Percentiles rank a stretch among this genome's conserved stretches.
These are phyloP conservation scores for Stagonosporopsis tanaceti DNA, from an alignment of 2,329 filamentous ascomycete genomes.

Conservation along the genomic window DNA sequence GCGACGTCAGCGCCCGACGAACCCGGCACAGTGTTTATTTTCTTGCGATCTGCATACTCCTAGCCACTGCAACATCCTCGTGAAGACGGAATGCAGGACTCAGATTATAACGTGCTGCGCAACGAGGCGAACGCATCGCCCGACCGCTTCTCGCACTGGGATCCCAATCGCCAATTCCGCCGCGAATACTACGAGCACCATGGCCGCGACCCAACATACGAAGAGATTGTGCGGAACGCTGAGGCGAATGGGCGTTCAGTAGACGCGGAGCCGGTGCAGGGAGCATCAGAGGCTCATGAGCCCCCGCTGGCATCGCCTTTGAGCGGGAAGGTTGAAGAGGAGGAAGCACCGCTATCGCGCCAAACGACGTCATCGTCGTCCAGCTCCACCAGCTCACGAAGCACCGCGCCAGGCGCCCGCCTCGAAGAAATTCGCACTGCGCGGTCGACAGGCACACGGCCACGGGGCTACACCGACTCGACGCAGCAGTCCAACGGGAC, in stretches of 20 bases:
- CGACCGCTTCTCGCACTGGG: conserved; percentile 39
- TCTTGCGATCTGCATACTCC: neutral
- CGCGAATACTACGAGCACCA: conserved; percentile 35
- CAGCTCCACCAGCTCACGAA: conserved; percentile 27
- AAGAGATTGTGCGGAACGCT: conserved; percentile 15
- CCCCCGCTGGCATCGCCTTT: conserved; percentile 16
- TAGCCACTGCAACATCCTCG: neutral
- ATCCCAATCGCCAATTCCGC: conserved; percentile 37
- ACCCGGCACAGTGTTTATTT: neutral
- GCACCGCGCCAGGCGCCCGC: conserved; percentile 24
- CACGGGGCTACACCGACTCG: conserved; percentile 29
- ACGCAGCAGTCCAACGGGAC: conserved; percentile 32
- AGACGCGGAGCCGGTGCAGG: neutral
- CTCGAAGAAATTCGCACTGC: conserved; percentile 44
- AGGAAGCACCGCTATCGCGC: conserved; percentile 35
- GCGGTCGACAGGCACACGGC: conserved; percentile 24
- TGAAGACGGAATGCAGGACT: conserved; percentile 38
- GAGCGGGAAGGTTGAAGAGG: conserved; percentile 23
- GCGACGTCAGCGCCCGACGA: conserved; percentile 14
- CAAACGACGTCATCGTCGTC: conserved; percentile 33
- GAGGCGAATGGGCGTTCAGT: conserved; percentile 18
- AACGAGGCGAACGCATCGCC: conserved; percentile 42
- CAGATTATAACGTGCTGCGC: conserved; percentile 40
- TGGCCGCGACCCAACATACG: conserved; percentile 27
- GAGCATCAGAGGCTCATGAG: neutral